phyloP scores from a whole-genome alignment of 179 eudicot genomes.

The Beta macrorhiza region DNA sequence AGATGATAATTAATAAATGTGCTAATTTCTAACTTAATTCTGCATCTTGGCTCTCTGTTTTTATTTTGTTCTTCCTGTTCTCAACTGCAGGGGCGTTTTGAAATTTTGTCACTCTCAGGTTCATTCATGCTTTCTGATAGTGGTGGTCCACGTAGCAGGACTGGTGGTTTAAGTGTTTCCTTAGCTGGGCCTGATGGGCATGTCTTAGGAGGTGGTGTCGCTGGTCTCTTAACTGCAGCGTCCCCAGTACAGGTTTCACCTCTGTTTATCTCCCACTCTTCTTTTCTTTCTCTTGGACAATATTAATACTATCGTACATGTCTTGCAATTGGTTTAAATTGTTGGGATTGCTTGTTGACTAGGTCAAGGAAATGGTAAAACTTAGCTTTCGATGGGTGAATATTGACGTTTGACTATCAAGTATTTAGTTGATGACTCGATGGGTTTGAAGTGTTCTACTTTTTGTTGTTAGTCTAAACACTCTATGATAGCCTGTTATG shows the following conservation, averaged over 20 bases:
- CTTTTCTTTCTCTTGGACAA: background rate
- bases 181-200: constrained; percentile 87
- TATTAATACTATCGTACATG: background rate
- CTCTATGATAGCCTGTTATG: background rate
- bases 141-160: constrained; percentile 63
- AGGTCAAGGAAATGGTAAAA: background rate
- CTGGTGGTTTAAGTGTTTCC: constrained; percentile 76
- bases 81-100: constrained; percentile 73
- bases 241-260: constrained; percentile 74
- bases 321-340: background rate
- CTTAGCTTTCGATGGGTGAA: background rate
- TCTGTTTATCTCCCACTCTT: constrained; percentile 11
- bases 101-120: constrained; percentile 76
- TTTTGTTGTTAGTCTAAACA: background rate
- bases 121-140: constrained; percentile 70
- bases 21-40: background rate
- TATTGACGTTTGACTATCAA: background rate
- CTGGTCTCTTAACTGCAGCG: constrained; percentile 75
- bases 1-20: background rate
- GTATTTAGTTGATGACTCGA: background rate
- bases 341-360: background rate
- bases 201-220: constrained; percentile 82
- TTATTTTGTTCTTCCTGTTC: background rate
- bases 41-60: background rate
- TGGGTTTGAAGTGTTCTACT: background rate